These are phyloP conservation scores for Buddleja alternifolia DNA, from an alignment of 257 asterid species.

Conservation along the genomic window DNA sequence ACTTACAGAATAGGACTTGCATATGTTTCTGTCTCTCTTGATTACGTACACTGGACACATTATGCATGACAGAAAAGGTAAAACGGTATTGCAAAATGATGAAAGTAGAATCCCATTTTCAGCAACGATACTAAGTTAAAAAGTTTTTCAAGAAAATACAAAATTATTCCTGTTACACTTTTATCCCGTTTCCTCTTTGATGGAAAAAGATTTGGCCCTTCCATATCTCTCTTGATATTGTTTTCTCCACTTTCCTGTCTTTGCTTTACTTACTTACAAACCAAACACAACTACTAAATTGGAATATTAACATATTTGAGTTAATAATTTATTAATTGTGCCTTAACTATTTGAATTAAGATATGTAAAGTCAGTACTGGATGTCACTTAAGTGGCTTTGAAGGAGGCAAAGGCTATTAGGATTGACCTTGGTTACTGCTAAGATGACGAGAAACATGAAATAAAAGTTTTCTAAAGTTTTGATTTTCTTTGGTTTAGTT, in stretches of 20 bases:
- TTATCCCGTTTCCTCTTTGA: constrained; percentile 12
- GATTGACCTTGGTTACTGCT: constrained; percentile 13
- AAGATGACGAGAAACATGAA: neutral
- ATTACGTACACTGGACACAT: constrained; percentile 6
- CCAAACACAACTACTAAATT: neutral
- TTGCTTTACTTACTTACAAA: neutral
- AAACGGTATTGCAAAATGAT: constrained; percentile 18
- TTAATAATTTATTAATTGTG: neutral
- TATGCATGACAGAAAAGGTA: neutral
- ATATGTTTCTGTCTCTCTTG: constrained; percentile 4
- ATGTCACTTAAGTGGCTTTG: constrained; percentile 14
- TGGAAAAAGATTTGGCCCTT: neutral
- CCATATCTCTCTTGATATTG: neutral
- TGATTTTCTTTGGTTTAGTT: neutral
- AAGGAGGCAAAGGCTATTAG: neutral
- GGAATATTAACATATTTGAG: neutral
- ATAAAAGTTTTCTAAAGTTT: neutral
- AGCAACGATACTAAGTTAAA: constrained; percentile 10
- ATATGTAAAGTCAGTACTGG: neutral
- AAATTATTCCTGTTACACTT: neutral
- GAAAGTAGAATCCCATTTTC: constrained; percentile 16
- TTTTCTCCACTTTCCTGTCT: neutral
- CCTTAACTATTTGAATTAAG: neutral
- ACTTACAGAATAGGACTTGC: constrained; percentile 14
- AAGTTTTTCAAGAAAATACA: constrained; percentile 6